Percentiles rank a stretch among this genome's conserved stretches.
These are phyloP conservation scores for Nicotiana paniculata DNA, from an alignment of 257 asterid species.

Conservation along the genomic window DNA sequence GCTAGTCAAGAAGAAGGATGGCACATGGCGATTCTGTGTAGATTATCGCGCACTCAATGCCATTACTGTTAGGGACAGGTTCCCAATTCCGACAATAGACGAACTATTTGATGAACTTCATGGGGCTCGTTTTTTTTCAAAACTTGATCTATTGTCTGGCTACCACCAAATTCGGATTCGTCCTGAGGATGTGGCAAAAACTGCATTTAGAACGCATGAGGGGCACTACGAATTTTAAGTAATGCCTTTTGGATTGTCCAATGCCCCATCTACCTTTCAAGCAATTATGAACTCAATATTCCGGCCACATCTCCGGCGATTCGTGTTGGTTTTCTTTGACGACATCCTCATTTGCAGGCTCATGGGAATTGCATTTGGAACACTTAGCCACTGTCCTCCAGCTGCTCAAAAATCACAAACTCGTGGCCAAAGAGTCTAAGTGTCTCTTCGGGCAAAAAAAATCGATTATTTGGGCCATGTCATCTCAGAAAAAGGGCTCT, in stretches of 20 bases:
- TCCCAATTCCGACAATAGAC: background rate
- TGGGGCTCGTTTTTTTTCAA: background rate
- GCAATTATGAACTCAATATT: background rate
- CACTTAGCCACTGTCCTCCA: background rate
- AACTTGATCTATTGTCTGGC: background rate
- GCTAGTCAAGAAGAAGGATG: too few relatives aligned
- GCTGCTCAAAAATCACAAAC: background rate
- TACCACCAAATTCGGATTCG: background rate
- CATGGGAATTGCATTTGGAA: background rate
- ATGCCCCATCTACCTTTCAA: slow-evolving; percentile 4
- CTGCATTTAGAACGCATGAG: background rate
- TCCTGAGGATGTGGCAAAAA: background rate
- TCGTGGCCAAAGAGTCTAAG: background rate
- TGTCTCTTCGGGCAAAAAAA: background rate
- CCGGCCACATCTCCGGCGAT: background rate
- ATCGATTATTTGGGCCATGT: background rate
- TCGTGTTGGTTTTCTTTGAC: slow-evolving; percentile 8
- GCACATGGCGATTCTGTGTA: too few relatives aligned
- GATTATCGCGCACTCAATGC: background rate
- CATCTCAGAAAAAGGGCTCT: background rate
- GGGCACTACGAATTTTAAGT: background rate
- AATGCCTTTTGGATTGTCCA: background rate
- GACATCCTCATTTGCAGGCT: background rate
- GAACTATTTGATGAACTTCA: background rate
- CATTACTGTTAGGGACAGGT: background rate